A percentile compares a stretch with the other conserved stretches of the same genome.
phyloP scores from a whole-genome alignment of 768 basidiomycete genomes.

The Pleurotus sapidus region DNA sequence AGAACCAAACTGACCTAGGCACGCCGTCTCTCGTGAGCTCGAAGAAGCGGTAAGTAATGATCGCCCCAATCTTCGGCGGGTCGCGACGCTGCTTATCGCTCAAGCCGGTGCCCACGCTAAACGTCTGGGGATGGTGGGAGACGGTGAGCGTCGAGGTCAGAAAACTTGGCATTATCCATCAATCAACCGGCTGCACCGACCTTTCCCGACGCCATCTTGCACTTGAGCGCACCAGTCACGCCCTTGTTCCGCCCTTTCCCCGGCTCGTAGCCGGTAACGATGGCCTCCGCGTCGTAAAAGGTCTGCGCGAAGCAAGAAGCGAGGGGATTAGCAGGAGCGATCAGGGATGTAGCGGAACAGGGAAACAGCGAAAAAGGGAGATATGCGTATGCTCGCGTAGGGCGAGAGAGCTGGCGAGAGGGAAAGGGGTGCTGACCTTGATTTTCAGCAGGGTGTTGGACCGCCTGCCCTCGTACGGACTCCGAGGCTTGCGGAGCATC shows the following conservation, averaged over 20 bases:
- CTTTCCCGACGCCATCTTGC: slow-evolving; percentile 62
- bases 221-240: slow-evolving; percentile 46
- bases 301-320: slow-evolving; percentile 26
- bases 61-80: slow-evolving; percentile 53
- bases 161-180: neutral
- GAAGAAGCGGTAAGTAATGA: slow-evolving; percentile 59
- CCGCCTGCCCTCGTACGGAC: slow-evolving; percentile 47
- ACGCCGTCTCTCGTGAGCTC: slow-evolving; percentile 55
- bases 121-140: slow-evolving; percentile 30
- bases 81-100: slow-evolving; percentile 49
- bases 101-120: slow-evolving; percentile 56
- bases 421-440: slow-evolving; percentile 35
- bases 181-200: slow-evolving; percentile 21
- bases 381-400: no score
- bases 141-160: neutral
- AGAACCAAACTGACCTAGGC: slow-evolving; percentile 37
- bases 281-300: slow-evolving; percentile 60
- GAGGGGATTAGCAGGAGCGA: neutral
- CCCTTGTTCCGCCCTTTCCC: slow-evolving; percentile 52
- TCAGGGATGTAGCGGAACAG: no score
- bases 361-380: no score
- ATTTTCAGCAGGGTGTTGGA: slow-evolving; percentile 51
- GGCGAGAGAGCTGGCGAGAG: neutral
- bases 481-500: slow-evolving; percentile 51
- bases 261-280: slow-evolving; percentile 55